Conservation (phyloP, 164 flowering plant genomes). For the Pachysandra terminalis region DNA sequence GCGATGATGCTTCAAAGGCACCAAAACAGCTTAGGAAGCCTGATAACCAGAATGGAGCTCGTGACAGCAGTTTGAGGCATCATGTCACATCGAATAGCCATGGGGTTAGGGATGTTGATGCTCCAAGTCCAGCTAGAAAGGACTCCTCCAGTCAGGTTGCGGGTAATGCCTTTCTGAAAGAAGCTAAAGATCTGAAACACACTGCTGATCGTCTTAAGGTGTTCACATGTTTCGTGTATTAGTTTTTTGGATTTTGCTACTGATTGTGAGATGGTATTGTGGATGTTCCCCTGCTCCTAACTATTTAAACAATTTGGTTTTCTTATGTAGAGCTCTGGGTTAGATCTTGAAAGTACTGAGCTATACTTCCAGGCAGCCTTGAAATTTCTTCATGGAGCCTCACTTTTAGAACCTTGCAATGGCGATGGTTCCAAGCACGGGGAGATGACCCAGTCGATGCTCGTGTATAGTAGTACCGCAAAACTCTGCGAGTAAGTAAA, state of each 20-base stretch:
- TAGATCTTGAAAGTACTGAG: constrained; percentile 49
- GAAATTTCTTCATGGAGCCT: constrained; percentile 87
- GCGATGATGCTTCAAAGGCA: constrained; percentile 33
- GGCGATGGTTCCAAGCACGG: constrained; percentile 54
- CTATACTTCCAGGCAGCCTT: constrained; percentile 86
- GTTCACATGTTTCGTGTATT: not conserved
- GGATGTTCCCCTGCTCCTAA: constrained; percentile 3
- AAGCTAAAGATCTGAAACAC: constrained; percentile 88
- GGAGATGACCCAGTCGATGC: constrained; percentile 58
- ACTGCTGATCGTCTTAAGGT: constrained; percentile 92
- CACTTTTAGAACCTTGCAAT: constrained; percentile 56
- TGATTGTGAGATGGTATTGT: constrained; percentile 5
- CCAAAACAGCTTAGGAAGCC: constrained; percentile 33
- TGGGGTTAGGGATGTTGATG: constrained; percentile 42
- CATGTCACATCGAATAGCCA: constrained; percentile 34
- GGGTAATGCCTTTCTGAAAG: constrained; percentile 56
- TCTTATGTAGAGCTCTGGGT: constrained; percentile 55
- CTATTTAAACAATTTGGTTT: constrained; percentile 2
- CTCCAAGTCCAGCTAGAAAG: constrained; percentile 68
- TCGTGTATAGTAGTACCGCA: constrained; percentile 76
- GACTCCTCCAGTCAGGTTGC: constrained; percentile 71
- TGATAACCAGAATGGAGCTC: constrained; percentile 44
- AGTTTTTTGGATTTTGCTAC: not conserved
- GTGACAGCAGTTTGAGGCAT: constrained; percentile 31
- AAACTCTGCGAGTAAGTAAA: constrained; percentile 78